These are phyloP conservation scores for Ophiostoma sp. DNA, from an alignment of 2,329 filamentous ascomycete genomes.

Conservation along the genomic window DNA sequence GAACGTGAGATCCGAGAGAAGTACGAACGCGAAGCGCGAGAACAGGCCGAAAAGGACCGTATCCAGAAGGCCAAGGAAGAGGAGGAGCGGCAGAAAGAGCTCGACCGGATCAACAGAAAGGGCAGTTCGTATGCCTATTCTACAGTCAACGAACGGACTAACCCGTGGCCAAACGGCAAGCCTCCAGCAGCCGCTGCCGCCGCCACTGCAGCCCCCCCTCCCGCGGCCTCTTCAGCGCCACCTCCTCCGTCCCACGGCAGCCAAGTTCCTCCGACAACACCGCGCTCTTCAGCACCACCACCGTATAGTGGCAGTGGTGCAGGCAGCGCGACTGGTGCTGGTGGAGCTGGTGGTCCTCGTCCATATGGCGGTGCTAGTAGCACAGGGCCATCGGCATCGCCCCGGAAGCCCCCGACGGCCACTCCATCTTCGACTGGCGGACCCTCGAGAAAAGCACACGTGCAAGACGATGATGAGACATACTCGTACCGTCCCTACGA, in stretches of 20 bases:
- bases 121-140: constrained; percentile 57
- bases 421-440: constrained; percentile 55
- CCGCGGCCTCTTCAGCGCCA: constrained; percentile 13
- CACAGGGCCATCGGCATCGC: neutral
- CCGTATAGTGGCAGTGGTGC: constrained; percentile 16
- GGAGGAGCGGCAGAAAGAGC: constrained; percentile 27
- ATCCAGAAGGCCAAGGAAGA: constrained; percentile 33
- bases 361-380: constrained; percentile 13
- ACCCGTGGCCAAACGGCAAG: constrained; percentile 62
- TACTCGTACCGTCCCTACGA: constrained; percentile 77
- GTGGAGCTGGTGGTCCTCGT: constrained; percentile 1
- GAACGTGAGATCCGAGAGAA: constrained; percentile 35
- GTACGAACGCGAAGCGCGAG: constrained; percentile 37
- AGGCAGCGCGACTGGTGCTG: neutral
- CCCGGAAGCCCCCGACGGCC: constrained; percentile 38
- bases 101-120: constrained; percentile 33
- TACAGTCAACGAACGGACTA: constrained; percentile 62
- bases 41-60: constrained; percentile 35
- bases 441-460: constrained; percentile 33
- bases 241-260: constrained; percentile 29
- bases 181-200: constrained; percentile 36
- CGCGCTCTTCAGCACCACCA: constrained; percentile 28
- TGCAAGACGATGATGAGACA: constrained; percentile 51
- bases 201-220: constrained; percentile 29
- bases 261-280: constrained; percentile 28